Evolutionary conservation across 2,329 filamentous ascomycete species (phyloP).

Genomic region (Hypoxylon sp.): DNA sequence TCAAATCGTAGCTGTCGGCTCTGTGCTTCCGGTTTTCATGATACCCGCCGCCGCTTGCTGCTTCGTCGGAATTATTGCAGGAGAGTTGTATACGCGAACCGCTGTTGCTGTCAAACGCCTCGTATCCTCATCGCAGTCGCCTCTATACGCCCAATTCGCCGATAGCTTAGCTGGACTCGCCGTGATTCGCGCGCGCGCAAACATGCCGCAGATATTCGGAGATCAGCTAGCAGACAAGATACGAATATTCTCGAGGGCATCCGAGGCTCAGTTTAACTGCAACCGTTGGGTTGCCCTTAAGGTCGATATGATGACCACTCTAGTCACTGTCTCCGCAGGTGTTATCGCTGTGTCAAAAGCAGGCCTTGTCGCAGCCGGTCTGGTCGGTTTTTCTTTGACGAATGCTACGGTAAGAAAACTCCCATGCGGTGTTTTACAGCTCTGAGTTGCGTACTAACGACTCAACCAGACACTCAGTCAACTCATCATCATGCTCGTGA

Average conservation of each 20-base stretch:
- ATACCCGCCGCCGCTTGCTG: constrained; percentile 52
- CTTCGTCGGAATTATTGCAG: constrained; percentile 49
- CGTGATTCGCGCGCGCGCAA: constrained; percentile 60
- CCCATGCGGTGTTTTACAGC: neutral
- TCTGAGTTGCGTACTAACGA: constrained; percentile 17
- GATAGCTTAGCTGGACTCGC: constrained; percentile 60
- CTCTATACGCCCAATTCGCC: constrained; percentile 65
- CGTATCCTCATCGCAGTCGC: constrained; percentile 55
- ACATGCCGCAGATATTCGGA: constrained; percentile 58
- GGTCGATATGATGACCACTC: constrained; percentile 62
- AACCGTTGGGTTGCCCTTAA: constrained; percentile 67
- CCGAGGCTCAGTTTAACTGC: constrained; percentile 62
- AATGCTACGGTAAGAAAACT: constrained; percentile 57
- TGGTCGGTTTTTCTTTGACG: constrained; percentile 65
- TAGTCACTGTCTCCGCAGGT: constrained; percentile 61
- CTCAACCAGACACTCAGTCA: constrained; percentile 53
- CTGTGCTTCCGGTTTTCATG: constrained; percentile 56
- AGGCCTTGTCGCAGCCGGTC: constrained; percentile 57
- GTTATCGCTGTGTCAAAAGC: constrained; percentile 60
- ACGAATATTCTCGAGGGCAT: constrained; percentile 55
- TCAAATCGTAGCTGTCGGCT: constrained; percentile 51
- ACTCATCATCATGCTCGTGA: constrained; percentile 61
- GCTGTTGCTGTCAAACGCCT: constrained; percentile 54
- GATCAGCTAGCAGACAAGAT: constrained; percentile 60
- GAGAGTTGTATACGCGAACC: constrained; percentile 57